phyloP scores from a whole-genome alignment of 768 basidiomycete species.

The Termitomyces sp. region DNA sequence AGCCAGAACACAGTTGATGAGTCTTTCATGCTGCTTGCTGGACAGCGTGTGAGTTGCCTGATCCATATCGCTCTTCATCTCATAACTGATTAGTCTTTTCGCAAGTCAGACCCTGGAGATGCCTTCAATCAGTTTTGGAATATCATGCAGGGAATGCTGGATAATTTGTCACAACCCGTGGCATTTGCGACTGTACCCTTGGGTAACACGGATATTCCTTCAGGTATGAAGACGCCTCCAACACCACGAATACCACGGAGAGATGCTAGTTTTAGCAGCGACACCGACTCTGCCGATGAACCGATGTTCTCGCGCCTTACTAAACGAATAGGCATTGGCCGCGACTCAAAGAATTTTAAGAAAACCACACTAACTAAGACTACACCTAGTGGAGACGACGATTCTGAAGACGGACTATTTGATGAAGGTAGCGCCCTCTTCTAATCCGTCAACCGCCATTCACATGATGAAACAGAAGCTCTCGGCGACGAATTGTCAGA shows the following conservation, averaged over 20 bases:
- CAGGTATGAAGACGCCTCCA: constrained; percentile 24
- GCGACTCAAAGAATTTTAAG: constrained; percentile 22
- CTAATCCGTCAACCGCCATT: background rate
- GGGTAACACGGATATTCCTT: constrained; percentile 34
- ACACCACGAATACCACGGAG: constrained; percentile 29
- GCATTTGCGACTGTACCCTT: constrained; percentile 84
- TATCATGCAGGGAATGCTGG: constrained; percentile 82
- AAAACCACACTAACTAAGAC: constrained; percentile 12
- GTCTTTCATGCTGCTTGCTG: constrained; percentile 82
- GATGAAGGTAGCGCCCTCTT: constrained; percentile 51
- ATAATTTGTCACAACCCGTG: constrained; percentile 80
- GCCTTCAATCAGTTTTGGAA: constrained; percentile 90
- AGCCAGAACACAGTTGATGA: constrained; percentile 72
- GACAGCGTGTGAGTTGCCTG: constrained; percentile 58
- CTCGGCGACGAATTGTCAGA: constrained; percentile 70
- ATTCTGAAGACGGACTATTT: constrained; percentile 60
- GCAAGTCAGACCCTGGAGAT: constrained; percentile 75
- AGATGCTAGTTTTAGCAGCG: constrained; percentile 57
- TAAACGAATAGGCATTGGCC: constrained; percentile 42
- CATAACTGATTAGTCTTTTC: constrained; percentile 2
- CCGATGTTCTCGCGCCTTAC: constrained; percentile 57
- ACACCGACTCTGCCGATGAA: constrained; percentile 62
- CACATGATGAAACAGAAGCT: constrained; percentile 7
- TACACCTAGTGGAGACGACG: constrained; percentile 32
- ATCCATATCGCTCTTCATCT: constrained; percentile 5